These are phyloP conservation scores for Datisca glomerata DNA, from an alignment of 306 rosid genomes.

Conservation along the genomic window DNA sequence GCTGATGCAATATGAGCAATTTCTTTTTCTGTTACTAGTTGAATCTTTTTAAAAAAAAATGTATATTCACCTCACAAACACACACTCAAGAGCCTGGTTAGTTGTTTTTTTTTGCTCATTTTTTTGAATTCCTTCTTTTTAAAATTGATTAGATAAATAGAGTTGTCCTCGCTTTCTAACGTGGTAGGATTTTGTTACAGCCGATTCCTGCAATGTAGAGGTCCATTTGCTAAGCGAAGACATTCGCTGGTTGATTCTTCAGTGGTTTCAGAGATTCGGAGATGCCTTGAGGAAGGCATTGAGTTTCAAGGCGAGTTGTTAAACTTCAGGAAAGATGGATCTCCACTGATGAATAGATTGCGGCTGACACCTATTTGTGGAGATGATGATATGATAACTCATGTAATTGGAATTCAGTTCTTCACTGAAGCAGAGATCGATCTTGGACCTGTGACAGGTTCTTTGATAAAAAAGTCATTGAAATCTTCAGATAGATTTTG, in stretches of 20 bases:
- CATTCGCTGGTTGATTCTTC: slow-evolving; percentile 86
- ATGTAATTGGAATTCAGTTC: slow-evolving; percentile 88
- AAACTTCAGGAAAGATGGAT: slow-evolving; percentile 97
- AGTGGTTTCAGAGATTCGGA: slow-evolving; percentile 77
- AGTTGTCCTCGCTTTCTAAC: too few relatives aligned
- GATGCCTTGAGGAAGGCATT: slow-evolving; percentile 78
- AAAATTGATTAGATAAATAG: too few relatives aligned
- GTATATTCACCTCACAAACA: too few relatives aligned
- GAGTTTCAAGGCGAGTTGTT: slow-evolving; percentile 95
- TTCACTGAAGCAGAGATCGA: slow-evolving; percentile 84
- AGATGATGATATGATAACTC: slow-evolving; percentile 81
- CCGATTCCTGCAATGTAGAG: slow-evolving; percentile 97
- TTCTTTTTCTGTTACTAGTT: too few relatives aligned
- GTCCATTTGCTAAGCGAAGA: slow-evolving; percentile 96
- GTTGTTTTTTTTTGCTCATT: background rate
- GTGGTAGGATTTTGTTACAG: too few relatives aligned
- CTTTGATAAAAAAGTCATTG: slow-evolving; percentile 40
- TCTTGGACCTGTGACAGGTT: slow-evolving; percentile 74
- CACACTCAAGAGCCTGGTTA: too few relatives aligned
- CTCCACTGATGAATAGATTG: slow-evolving; percentile 94
- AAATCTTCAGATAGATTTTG: slow-evolving; percentile 51
- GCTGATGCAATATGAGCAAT: too few relatives aligned
- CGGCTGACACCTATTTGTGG: slow-evolving; percentile 86
- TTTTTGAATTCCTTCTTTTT: too few relatives aligned
- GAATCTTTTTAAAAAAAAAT: too few relatives aligned